Evolutionary conservation across 2,329 filamentous ascomycete genomes (phyloP).

Genomic region (Colletotrichum sp.): DNA sequence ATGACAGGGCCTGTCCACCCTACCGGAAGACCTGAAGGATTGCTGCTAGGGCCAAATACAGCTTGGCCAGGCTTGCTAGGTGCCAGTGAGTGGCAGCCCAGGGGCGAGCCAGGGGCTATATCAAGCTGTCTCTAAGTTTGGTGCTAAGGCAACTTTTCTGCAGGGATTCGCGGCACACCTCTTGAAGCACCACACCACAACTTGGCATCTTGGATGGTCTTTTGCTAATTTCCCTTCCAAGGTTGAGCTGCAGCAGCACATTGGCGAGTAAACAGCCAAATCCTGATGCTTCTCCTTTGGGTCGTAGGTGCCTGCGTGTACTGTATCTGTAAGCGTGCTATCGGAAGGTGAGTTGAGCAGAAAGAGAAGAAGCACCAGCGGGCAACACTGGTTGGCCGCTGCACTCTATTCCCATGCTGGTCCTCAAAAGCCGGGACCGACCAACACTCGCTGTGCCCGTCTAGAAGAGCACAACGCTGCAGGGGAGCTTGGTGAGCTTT

Average conservation of each 20-base stretch:
- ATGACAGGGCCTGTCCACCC: conserved; percentile 7
- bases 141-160: conserved; percentile 13
- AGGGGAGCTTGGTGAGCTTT: neutral
- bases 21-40: neutral
- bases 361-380: neutral
- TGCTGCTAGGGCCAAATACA: neutral
- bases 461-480: neutral
- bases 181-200: conserved; percentile 13
- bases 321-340: neutral
- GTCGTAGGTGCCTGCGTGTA: neutral
- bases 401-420: neutral
- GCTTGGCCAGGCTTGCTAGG: neutral
- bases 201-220: conserved; percentile 20
- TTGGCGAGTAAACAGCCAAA: conserved; percentile 5
- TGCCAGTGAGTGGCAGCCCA: neutral
- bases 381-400: neutral
- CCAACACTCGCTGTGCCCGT: neutral
- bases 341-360: neutral
- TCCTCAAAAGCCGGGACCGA: neutral
- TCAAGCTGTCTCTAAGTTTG: conserved; percentile 17
- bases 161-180: conserved; percentile 18
- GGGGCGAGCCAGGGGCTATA: conserved; percentile 12
- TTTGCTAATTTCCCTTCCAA: conserved; percentile 22
- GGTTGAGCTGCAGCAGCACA: conserved; percentile 19
- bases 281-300: conserved; percentile 10